Base-by-base conservation (phyloP, 345 rosid species). In the Odontarrhena argentea region DNA sequence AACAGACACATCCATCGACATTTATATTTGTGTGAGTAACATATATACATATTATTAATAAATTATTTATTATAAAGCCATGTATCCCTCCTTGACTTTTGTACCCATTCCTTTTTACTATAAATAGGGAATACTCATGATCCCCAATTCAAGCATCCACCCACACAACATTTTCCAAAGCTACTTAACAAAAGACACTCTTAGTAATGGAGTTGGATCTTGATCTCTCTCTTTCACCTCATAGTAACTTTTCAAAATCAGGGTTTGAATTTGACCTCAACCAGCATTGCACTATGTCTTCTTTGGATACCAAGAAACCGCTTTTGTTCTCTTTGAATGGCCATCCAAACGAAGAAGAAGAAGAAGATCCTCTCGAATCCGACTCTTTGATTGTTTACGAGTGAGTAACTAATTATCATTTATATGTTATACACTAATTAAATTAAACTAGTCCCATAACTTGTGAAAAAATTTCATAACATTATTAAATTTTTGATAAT, bases 341-440 rank as follows among this genome's bases (percentile, higher is more conserved):
- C 12, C 85, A 77, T 47, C 83, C 92, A 36, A 73, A 82, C 55
- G 83, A 86, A 32, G 87, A 77, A 36, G 92, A 80, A 8, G 36
- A 32, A 2, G 77, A 60, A 55, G 83, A 79, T 72, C 71, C 45
- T 30, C 9, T 67, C 26, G 69, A 74, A 37, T 68, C 58, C 8
- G 34, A 62, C 12, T 77, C 79, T 64, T 77, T 78, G 50, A 15
- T 55, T 43, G 70, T 55, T 44, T 51, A 61, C 63, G 70, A 77
- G 88, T 84, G 48, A 81, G 87, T 70, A 2, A 40, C 14, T 32
- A 42, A 12, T 24, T 46, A 8, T 37, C 38, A 8, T 37, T 11
- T 10, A 30, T 18, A 4, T 26, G 30, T 62, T 8, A 43, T 5
- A 61, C 18, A 24, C 10, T 12, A 40, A 5, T 8, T 61, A 35